Evolutionary conservation across 2,329 filamentous ascomycete species (phyloP), one percentile per base, ranked within the genome.

Genomic region (Leptographium galeiforme): DNA sequence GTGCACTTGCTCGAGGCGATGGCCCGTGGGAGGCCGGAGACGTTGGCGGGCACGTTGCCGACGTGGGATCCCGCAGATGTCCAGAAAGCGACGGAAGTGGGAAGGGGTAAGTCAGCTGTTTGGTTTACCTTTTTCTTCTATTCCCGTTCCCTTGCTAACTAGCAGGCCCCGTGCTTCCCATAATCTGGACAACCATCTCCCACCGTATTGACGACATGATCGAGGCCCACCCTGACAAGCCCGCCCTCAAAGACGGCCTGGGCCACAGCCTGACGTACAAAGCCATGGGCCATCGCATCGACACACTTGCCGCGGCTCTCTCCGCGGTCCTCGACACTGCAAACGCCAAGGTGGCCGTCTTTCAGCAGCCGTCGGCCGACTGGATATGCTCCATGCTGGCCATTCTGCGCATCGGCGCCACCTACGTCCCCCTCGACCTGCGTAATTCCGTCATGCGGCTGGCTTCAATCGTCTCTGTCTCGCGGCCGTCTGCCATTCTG

Each of bases 371-470:
- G 2, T 19, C 47, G 7, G 36, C 36, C 36, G 34, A 49, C 34
- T 49, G 18, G n/a, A 30, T 25, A n/a, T 39, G 34, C 34, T 49
- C 73, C 18, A 78, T 81, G 50, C 67, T 77, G 53, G 77, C 75
- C 2, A 68, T 79, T 30, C 64, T 81, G 33, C 77, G 76, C 52
- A 73, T 73, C 46, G 78, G 78, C 16, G 78, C 74, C 16, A 77
- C 81, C 57, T 81, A 81, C 59, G 70, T 81, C 5, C 78, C 78
- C 2, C 68, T 82, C 2, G 78, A 81, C 56, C 77, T 40, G 12
- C 33, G n/a, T 4, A 34, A 52, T 8, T 4, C 18, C n/a, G 1
- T 76, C 16, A 62, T 80, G 6, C 80, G 75, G 59, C 62, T 79
- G 10, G 57, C 41, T 40, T 7, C 7, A 8, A 39, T 49, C 46